Base-by-base conservation (phyloP, 116 monocot genomes). In the Zostera marina region DNA sequence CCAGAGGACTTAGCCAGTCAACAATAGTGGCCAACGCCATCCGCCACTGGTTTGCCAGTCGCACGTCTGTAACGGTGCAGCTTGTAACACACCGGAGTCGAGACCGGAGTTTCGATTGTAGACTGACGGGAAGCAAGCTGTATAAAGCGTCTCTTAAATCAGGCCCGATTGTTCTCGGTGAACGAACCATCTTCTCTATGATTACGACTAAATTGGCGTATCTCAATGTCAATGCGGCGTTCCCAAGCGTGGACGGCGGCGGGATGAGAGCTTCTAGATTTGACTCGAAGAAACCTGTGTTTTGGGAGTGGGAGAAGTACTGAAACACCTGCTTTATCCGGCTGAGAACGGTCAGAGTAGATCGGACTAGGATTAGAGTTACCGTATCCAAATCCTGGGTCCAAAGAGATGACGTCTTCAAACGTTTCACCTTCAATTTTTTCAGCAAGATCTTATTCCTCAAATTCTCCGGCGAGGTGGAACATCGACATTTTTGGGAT, bases 1-100 rank as follows among this genome's bases (percentile, higher is more conserved):
- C 86, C 65, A 92, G 16, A 38, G 86, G 92, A 8, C 58, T 60
- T 38, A 92, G 52, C 85, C 82, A 83, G 12, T 68, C 80, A 17
- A 78, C 20, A 5, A 83, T 80, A 46, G 69, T 44, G 0, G 25
- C 58, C 56, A 92, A 8, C 40, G 85, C 86, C 19, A 65, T 58
- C 47, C 63, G 11, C 92, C 86, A 85, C 74, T 86, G 78, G 13
- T 43, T 49, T 8, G 85, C 86, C 45, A 91, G 70, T 44, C 44
- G 61, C 8, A 25, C 62, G 11, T 84, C 81, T 26, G 59, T 48
- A 41, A 70, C 74, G 13, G 57, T 55, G 8, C 43, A 74, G 41
- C 59, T 8, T 3, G 58, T 72, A 17, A 73, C 70, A 22, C 69
- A 73, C 8, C 69, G 42, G 57, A 89, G 56, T 45, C 81, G 52